Evolutionary conservation across 352 stramenopile genomes (phyloP).

Genomic region (Phytopythium oedochilum): DNA sequence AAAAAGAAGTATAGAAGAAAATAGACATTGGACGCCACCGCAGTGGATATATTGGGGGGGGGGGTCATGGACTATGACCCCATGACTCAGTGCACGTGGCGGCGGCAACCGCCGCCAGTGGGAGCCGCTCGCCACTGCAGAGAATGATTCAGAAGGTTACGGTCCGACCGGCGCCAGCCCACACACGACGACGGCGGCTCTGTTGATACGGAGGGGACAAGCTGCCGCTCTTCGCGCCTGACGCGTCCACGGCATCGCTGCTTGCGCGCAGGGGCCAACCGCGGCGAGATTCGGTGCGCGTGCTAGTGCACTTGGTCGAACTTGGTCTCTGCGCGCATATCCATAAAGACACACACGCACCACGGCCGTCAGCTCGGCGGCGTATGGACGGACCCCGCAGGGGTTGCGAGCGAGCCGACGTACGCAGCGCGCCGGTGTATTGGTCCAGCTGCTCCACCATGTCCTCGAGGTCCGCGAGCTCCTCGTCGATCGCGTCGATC

Average conservation of each 20-base stretch:
- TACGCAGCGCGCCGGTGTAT: slow-evolving; percentile 74
- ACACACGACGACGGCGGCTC: no score
- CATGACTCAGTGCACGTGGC: no score
- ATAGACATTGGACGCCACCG: no score
- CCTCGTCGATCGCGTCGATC: slow-evolving; percentile 82
- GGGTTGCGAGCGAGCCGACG: slow-evolving; percentile 6
- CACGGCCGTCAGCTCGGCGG: no score
- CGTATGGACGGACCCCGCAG: neutral
- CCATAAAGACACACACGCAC: no score
- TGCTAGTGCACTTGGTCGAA: slow-evolving; percentile 53
- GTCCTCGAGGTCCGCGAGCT: slow-evolving; percentile 81
- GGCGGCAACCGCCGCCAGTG: no score
- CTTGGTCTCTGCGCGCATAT: slow-evolving; percentile 70
- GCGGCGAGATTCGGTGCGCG: neutral
- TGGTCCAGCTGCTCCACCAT: slow-evolving; percentile 85
- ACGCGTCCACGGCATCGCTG: neutral
- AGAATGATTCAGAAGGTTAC: neutral
- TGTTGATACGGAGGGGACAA: no score
- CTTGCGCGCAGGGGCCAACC: neutral
- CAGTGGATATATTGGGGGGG: no score
- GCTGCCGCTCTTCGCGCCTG: no score
- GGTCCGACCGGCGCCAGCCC: neutral
- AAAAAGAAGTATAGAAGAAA: slow-evolving; percentile 21
- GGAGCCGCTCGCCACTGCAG: no score
- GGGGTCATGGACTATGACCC: no score